Evolutionary conservation across 306 rosid species (phyloP), one percentile per base, ranked within the genome.

Genomic region (Cicer judaicum): DNA sequence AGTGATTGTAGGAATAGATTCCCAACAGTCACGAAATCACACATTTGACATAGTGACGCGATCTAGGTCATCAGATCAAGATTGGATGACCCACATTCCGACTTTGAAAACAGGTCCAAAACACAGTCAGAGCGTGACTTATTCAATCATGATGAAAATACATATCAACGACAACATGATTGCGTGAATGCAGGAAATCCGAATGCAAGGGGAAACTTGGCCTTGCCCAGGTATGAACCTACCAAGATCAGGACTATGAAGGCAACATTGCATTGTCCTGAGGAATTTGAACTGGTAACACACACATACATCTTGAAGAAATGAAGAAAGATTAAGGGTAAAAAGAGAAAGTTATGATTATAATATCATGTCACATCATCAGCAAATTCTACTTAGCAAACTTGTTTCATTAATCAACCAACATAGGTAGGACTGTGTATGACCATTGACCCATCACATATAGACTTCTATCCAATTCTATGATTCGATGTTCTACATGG

Each of bases 321-420:
- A 36, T 47, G 40, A 73, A 47, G 36, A 44, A 63, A 14, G 67
- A 43, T 29, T 21, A 29, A 46, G 40, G 60, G 69, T 73, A 38
- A 73, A 60, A 73, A 72, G 77, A 57, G 55, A 44, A 73, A 29
- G 15, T 43, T 53, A 57, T n/a, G 18, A 16, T 44, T 29, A 29
- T 4, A 29, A 29, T 29, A 44, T 44, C 53, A 64, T 34, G 14
- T 40, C 53, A 54, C 53, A 48, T 10, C 7, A 21, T 53, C 40
- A 62, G 24, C 24, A 64, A 53, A 40, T 54, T 18, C 13, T 29
- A 12, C 54, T 9, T 11, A 36, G 15, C 10, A 55, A 46, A 55
- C 54, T 59, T 21, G 44, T 72, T 43, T 43, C 55, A 56, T 59
- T 44, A 70, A 15, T 16, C 44, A 49, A 21, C 38, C 34, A 24